Conservation (phyloP, 176 grass and related monocot species). For the Carex littledalei region DNA sequence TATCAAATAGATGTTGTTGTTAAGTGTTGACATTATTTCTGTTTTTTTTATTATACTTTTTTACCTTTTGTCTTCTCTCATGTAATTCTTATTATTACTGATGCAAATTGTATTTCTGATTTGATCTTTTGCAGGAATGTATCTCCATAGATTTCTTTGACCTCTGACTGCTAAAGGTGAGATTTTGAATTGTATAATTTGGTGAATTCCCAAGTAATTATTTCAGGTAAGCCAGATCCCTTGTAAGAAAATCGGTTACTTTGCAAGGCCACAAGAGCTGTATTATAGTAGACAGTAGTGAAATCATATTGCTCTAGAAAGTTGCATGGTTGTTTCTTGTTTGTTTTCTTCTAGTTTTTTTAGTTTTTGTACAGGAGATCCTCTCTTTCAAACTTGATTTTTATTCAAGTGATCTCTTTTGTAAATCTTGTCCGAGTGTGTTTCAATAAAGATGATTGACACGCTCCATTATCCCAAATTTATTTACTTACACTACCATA, state of each 20-base stretch:
- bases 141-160: constrained; percentile 20
- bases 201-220: constrained; percentile 2
- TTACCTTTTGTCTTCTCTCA: background rate
- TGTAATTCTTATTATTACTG: background rate
- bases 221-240: constrained; percentile 10
- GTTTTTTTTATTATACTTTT: background rate
- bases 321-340: background rate
- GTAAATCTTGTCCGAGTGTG: background rate
- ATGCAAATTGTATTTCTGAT: background rate
- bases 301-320: background rate
- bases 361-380: background rate
- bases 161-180: background rate
- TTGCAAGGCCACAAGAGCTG: background rate
- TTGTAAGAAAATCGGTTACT: background rate
- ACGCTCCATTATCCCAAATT: background rate
- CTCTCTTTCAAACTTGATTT: background rate
- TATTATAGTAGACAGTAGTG: background rate
- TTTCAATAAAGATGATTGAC: background rate
- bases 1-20: background rate
- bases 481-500: background rate
- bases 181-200: constrained; percentile 7
- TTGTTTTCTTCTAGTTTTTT: background rate
- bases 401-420: background rate
- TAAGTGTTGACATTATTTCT: background rate
- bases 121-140: constrained; percentile 11